Percentiles rank a stretch among this genome's conserved stretches.
These are phyloP conservation scores for Nakazawaea populi DNA, from an alignment of 805 yeast genomes.

Conservation along the genomic window DNA sequence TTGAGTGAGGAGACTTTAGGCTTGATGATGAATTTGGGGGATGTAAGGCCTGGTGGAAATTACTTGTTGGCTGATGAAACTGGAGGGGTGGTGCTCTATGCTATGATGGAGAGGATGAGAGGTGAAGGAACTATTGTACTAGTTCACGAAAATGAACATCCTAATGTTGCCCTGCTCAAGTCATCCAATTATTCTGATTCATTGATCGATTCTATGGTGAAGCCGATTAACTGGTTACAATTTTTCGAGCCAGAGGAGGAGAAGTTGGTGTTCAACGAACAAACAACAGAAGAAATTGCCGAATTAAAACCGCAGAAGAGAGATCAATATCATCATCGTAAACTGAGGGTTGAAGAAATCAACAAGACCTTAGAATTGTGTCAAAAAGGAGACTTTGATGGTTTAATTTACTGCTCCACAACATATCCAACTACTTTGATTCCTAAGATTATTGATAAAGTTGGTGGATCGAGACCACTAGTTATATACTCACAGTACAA, in stretches of 20 bases:
- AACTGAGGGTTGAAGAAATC: conserved; percentile 47
- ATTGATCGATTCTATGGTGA: conserved; percentile 47
- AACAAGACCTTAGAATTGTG: conserved; percentile 46
- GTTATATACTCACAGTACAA: conserved; percentile 79
- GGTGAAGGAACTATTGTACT: conserved; percentile 67
- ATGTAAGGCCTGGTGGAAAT: conserved; percentile 83
- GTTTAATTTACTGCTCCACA: conserved; percentile 66
- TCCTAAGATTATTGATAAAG: conserved; percentile 50
- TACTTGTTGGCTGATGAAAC: conserved; percentile 89
- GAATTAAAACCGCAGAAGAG: conserved; percentile 54
- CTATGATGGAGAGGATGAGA: conserved; percentile 86
- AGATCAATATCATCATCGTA: conserved; percentile 62
- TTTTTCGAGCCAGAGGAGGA: conserved; percentile 71
- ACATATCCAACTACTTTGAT: conserved; percentile 63
- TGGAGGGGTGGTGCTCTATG: conserved; percentile 84
- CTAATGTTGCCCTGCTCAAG: conserved; percentile 67
- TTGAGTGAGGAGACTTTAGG: conserved; percentile 84
- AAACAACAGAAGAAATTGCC: conserved; percentile 44
- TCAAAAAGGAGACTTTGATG: conserved; percentile 59
- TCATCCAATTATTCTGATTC: conserved; percentile 59
- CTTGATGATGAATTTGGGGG: conserved; percentile 67
- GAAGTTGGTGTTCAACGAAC: conserved; percentile 23
- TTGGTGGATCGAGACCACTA: conserved; percentile 84
- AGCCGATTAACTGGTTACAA: conserved; percentile 72
- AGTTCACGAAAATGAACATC: conserved; percentile 90